Conservation (phyloP, 495 filamentous ascomycete genomes). For the Penicillium egyptiacum region DNA sequence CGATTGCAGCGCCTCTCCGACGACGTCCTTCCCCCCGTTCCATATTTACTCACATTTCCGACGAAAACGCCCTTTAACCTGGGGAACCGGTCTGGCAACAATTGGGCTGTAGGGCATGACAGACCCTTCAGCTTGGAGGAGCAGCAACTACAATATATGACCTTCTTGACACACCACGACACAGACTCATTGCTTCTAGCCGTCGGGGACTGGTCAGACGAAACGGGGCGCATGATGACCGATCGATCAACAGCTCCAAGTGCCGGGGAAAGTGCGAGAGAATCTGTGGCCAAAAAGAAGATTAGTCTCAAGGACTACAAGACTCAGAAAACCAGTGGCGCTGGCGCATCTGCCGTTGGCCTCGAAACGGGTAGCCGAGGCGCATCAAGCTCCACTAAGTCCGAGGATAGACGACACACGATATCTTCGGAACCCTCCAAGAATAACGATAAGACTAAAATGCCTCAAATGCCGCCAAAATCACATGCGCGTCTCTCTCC, state of each 20-base stretch:
- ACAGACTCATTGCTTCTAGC: constrained; percentile 48
- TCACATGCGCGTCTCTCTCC: constrained; percentile 17
- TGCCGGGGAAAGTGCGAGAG: constrained; percentile 29
- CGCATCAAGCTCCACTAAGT: constrained; percentile 13
- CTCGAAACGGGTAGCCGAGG: constrained; percentile 25
- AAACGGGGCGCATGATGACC: constrained; percentile 47
- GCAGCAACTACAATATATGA: constrained; percentile 56
- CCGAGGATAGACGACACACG: constrained; percentile 23
- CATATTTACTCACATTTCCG: constrained; percentile 51
- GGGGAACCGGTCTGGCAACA: constrained; percentile 39
- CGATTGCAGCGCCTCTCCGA: constrained; percentile 47
- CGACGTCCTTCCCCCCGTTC: constrained; percentile 47
- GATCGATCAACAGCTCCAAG: constrained; percentile 40
- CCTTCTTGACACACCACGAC: constrained; percentile 51
- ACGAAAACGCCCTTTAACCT: constrained; percentile 46
- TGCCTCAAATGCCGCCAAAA: constrained; percentile 12
- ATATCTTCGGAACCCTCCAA: constrained; percentile 23
- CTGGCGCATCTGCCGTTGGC: constrained; percentile 21
- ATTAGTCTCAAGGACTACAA: constrained; percentile 54
- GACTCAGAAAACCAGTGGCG: constrained; percentile 40
- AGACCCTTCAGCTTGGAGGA: constrained; percentile 49
- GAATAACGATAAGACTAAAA: constrained; percentile 15
- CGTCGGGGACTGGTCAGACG: constrained; percentile 55
- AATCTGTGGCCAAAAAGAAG: constrained; percentile 44
- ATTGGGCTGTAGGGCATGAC: constrained; percentile 52